Evolutionary conservation across 495 filamentous ascomycete species (phyloP).

Genomic region (Aspergillus funiculosus): DNA sequence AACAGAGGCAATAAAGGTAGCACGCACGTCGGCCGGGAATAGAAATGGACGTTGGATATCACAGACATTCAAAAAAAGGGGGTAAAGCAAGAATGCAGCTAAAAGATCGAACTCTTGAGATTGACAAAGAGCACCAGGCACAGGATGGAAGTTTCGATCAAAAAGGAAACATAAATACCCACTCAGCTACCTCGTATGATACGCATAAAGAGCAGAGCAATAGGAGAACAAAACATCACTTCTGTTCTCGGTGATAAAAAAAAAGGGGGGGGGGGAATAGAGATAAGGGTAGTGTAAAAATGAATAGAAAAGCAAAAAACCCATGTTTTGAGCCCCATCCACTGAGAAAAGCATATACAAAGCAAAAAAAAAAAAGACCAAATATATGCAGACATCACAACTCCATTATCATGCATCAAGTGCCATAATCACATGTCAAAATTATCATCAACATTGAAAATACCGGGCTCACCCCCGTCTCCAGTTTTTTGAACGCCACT

Average conservation of each 20-base stretch:
- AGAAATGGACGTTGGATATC: slow-evolving; percentile 8
- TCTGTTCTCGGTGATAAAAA: slow-evolving; percentile 1
- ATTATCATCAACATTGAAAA: slow-evolving; percentile 65
- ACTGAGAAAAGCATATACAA: slow-evolving; percentile 36
- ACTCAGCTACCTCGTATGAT: neutral
- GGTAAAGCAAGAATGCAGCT: neutral
- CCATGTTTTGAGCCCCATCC: slow-evolving; percentile 23
- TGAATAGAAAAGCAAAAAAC: slow-evolving; percentile 22
- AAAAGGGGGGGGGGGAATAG: slow-evolving; percentile 6
- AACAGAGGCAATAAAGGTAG: slow-evolving; percentile 8
- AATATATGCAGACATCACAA: slow-evolving; percentile 29
- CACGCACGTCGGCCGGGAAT: neutral
- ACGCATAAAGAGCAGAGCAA: slow-evolving; percentile 1
- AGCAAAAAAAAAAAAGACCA: slow-evolving; percentile 16
- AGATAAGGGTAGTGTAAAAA: slow-evolving; percentile 15
- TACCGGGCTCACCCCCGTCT: slow-evolving; percentile 57
- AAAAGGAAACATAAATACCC: slow-evolving; percentile 3
- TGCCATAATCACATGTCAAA: slow-evolving; percentile 59
- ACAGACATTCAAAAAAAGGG: slow-evolving; percentile 2
- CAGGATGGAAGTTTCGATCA: too few species aligned
- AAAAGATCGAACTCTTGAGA: neutral
- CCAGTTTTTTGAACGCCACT: slow-evolving; percentile 63
- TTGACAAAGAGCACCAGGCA: slow-evolving; percentile 2
- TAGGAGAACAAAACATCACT: slow-evolving; percentile 8
- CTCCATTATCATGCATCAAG: slow-evolving; percentile 40